Conservation (phyloP, 805 yeast genomes). For the Blastobotrys americana region DNA sequence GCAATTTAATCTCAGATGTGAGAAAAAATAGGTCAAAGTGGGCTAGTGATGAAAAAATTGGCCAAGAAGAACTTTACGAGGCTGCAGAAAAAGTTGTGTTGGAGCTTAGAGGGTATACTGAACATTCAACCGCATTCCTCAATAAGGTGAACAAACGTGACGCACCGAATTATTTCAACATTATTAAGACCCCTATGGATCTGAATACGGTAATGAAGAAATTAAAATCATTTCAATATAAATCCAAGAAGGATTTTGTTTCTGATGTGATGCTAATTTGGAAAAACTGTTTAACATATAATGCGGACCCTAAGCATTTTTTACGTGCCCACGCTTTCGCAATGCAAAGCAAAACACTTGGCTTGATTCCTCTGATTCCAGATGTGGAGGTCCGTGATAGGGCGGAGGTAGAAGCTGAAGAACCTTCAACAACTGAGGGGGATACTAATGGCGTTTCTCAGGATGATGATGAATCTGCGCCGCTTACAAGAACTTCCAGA, state of each 20-base stretch:
- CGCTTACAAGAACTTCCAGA: slow-evolving; percentile 19
- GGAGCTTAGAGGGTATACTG: slow-evolving; percentile 86
- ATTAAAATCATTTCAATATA: slow-evolving; percentile 72
- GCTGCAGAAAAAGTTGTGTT: slow-evolving; percentile 93
- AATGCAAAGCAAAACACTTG: slow-evolving; percentile 83
- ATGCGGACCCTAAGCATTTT: slow-evolving; percentile 91
- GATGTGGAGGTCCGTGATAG: slow-evolving; percentile 66
- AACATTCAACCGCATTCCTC: slow-evolving; percentile 91
- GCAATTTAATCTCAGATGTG: slow-evolving; percentile 83
- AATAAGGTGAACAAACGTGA: slow-evolving; percentile 96
- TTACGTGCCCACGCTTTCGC: slow-evolving; percentile 88
- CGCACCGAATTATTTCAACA: slow-evolving; percentile 90
- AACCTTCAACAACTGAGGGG: slow-evolving; percentile 14
- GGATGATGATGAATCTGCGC: slow-evolving; percentile 15
- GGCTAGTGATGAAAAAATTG: slow-evolving; percentile 92
- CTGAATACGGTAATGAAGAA: slow-evolving; percentile 89
- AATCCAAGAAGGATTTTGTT: slow-evolving; percentile 82
- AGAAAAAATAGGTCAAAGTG: slow-evolving; percentile 93
- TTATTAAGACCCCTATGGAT: slow-evolving; percentile 94
- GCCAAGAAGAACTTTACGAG: slow-evolving; percentile 96
- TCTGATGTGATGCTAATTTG: slow-evolving; percentile 92
- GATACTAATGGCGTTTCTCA: slow-evolving; percentile 5
- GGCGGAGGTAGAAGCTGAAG: slow-evolving; percentile 36
- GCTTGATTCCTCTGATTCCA: slow-evolving; percentile 78
- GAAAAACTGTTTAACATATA: slow-evolving; percentile 88